Conservation (phyloP, 2,329 filamentous ascomycete species). For the Cyclaneusma minus region DNA sequence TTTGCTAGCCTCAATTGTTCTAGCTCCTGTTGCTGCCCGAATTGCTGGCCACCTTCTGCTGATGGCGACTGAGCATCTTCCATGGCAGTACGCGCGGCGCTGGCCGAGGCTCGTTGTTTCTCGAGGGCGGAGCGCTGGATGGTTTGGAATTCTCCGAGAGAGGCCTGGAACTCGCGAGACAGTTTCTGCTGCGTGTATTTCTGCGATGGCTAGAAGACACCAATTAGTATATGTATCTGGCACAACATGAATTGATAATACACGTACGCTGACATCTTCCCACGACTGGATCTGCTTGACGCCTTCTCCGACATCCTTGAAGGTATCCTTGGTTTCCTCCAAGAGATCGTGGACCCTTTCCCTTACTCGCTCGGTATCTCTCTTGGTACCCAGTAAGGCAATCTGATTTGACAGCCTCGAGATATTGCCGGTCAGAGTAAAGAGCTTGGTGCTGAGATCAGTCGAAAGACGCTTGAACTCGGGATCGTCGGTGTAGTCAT, state of each 20-base stretch:
- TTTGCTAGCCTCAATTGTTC: constrained; percentile 69
- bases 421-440: constrained; percentile 78
- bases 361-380: constrained; percentile 79
- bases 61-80: constrained; percentile 37
- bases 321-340: constrained; percentile 71
- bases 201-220: constrained; percentile 57
- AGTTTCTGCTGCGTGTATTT: constrained; percentile 95
- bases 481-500: constrained; percentile 82
- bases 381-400: constrained; percentile 70
- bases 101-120: constrained; percentile 77
- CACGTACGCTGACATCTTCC: constrained; percentile 64
- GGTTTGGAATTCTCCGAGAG: constrained; percentile 78
- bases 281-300: constrained; percentile 82
- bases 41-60: constrained; percentile 20
- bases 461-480: constrained; percentile 76
- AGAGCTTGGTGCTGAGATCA: constrained; percentile 74
- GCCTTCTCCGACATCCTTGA: constrained; percentile 85
- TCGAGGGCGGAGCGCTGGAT: constrained; percentile 85
- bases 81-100: constrained; percentile 66
- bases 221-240: not conserved
- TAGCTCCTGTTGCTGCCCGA: constrained; percentile 47
- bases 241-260: constrained; percentile 5
- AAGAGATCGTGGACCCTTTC: constrained; percentile 81
- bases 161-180: constrained; percentile 80
- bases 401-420: constrained; percentile 74